Percentiles rank a stretch among this genome's conserved stretches.
phyloP scores from a whole-genome alignment of 208 protist species.

The Wallacemonas sp. region DNA sequence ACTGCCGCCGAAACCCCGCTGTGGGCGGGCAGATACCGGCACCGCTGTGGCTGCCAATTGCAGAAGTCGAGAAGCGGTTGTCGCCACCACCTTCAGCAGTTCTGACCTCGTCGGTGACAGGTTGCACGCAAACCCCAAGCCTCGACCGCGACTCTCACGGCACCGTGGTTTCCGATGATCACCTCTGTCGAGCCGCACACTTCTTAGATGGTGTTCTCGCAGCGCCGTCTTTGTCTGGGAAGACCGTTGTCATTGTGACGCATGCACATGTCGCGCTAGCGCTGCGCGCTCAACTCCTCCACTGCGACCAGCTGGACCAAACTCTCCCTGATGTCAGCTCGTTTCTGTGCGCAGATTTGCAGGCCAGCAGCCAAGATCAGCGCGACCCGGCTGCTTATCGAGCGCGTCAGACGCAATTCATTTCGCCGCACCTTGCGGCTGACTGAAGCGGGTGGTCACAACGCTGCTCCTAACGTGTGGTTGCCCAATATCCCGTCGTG shows the following conservation, averaged over 20 bases:
- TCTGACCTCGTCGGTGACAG: background rate
- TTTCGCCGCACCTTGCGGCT: slow-evolving; percentile 4
- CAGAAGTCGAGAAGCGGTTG: background rate
- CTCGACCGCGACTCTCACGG: background rate
- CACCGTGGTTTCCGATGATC: background rate
- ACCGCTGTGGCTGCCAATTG: background rate
- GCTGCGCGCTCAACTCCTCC: background rate
- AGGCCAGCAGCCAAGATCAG: no score
- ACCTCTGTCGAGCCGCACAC: background rate
- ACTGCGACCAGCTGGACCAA: background rate
- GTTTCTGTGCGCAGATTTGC: slow-evolving; percentile 3
- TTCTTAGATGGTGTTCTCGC: background rate
- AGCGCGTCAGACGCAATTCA: background rate
- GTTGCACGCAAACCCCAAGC: background rate
- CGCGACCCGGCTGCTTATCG: no score
- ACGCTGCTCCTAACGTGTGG: no score
- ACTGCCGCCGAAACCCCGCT: slow-evolving; percentile 6
- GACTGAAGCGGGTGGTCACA: background rate
- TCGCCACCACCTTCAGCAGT: background rate
- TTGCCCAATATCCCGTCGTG: no score
- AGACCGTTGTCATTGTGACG: slow-evolving; percentile 19
- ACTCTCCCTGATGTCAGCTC: background rate
- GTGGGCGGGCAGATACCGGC: background rate
- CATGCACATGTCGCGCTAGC: slow-evolving; percentile 13
- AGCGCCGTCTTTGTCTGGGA: background rate